These are phyloP conservation scores for Fusarium sp. DNA, from an alignment of 2,329 filamentous ascomycete species.

Conservation along the genomic window DNA sequence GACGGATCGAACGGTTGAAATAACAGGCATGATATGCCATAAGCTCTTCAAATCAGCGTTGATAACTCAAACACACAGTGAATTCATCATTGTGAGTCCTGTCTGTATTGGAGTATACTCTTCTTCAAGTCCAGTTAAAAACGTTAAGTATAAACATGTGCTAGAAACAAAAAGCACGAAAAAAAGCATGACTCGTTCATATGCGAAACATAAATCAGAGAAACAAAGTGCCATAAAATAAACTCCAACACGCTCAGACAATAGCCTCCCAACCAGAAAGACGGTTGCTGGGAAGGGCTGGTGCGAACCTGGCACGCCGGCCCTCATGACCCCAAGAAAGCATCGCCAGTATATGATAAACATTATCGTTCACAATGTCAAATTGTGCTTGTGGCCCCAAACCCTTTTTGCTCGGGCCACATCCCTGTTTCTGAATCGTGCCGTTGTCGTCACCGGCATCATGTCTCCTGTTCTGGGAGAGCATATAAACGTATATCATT, in stretches of 20 bases:
- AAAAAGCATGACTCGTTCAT: constrained; percentile 31
- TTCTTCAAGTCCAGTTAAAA: constrained; percentile 33
- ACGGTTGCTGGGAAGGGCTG: constrained; percentile 37
- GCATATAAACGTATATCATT: constrained; percentile 48
- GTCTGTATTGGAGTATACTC: constrained; percentile 31
- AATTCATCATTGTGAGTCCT: constrained; percentile 23
- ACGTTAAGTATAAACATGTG: constrained; percentile 28
- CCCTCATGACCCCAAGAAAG: constrained; percentile 19
- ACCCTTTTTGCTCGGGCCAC: constrained; percentile 22
- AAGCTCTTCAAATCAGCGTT: constrained; percentile 24
- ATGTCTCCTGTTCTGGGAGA: constrained; percentile 41
- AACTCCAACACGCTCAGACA: constrained; percentile 46
- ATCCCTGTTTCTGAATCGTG: constrained; percentile 47
- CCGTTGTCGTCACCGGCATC: constrained; percentile 47
- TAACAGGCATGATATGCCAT: constrained; percentile 3
- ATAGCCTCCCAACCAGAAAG: constrained; percentile 40
- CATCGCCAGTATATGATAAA: constrained; percentile 45
- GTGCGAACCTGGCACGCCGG: constrained; percentile 30
- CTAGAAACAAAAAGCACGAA: constrained; percentile 32
- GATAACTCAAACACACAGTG: constrained; percentile 21
- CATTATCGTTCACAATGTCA: constrained; percentile 49
- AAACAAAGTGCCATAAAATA: constrained; percentile 39
- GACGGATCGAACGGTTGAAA: constrained; percentile 16
- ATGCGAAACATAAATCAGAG: constrained; percentile 16
- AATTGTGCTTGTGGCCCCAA: constrained; percentile 36